These are phyloP conservation scores for Bolboschoenus planiculmis DNA, from an alignment of 176 grass and related monocot genomes.

Conservation along the genomic window DNA sequence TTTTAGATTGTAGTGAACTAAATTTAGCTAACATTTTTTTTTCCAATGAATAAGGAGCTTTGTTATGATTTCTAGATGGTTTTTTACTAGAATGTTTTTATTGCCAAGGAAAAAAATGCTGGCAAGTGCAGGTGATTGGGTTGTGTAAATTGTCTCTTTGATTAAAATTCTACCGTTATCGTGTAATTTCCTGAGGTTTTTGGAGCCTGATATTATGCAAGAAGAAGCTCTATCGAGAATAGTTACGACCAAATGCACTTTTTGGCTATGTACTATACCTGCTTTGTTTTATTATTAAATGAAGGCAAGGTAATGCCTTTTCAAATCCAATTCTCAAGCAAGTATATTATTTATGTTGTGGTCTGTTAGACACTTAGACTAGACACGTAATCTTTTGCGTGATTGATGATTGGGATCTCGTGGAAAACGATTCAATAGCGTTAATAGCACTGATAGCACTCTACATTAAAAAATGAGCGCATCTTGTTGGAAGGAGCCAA, in stretches of 20 bases:
- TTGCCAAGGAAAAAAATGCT: neutral
- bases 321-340: too few species aligned
- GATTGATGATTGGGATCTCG: too few species aligned
- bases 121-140: neutral
- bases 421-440: too few species aligned
- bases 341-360: too few species aligned
- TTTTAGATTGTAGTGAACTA: slow-evolving; percentile 5
- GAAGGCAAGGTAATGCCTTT: too few species aligned
- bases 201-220: neutral
- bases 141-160: neutral
- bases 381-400: too few species aligned
- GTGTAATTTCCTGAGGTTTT: neutral
- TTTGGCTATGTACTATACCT: too few species aligned
- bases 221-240: neutral
- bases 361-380: too few species aligned
- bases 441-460: too few species aligned
- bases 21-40: neutral
- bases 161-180: neutral
- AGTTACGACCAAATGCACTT: neutral
- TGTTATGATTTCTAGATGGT: neutral
- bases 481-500: too few species aligned
- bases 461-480: too few species aligned
- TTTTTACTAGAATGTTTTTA: neutral
- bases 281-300: too few species aligned
- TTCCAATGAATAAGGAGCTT: neutral